These are phyloP conservation scores for Xylaria longipes DNA, from an alignment of 495 filamentous ascomycete species.

Conservation along the genomic window DNA sequence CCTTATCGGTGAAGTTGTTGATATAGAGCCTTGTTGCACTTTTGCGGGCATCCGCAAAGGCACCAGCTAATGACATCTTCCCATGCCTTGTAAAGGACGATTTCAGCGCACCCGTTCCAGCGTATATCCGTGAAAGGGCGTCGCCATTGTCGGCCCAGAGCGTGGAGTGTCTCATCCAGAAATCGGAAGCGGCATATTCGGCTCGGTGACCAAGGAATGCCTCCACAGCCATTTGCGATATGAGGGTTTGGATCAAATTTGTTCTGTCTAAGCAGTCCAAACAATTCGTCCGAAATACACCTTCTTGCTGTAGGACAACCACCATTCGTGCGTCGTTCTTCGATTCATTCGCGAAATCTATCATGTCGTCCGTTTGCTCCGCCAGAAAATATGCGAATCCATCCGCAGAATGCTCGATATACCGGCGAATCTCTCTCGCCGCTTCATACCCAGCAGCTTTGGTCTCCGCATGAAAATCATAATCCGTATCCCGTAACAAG, in stretches of 20 bases:
- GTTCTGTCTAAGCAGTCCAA: slow-evolving; percentile 95
- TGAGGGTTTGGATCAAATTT: slow-evolving; percentile 93
- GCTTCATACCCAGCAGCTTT: slow-evolving; percentile 87
- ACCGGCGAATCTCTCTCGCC: slow-evolving; percentile 75
- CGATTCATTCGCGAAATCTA: slow-evolving; percentile 33
- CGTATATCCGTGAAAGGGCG: slow-evolving; percentile 92
- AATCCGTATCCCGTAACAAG: slow-evolving; percentile 79
- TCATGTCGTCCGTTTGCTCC: slow-evolving; percentile 66
- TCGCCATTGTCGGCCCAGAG: slow-evolving; percentile 99
- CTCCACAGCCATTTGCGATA: slow-evolving; percentile 90
- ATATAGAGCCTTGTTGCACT: slow-evolving; percentile 92
- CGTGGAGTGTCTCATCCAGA: slow-evolving; percentile 88
- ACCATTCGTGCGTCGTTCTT: slow-evolving; percentile 57
- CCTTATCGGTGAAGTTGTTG: slow-evolving; percentile 96
- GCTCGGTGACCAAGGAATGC: slow-evolving; percentile 73
- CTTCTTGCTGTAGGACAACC: slow-evolving; percentile 87
- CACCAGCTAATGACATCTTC: slow-evolving; percentile 94
- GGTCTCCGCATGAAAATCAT: slow-evolving; percentile 95
- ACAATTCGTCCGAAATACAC: slow-evolving; percentile 94
- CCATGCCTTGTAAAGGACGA: slow-evolving; percentile 95
- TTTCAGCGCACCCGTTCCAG: slow-evolving; percentile 93
- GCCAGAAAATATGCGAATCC: slow-evolving; percentile 89
- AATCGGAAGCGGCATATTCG: slow-evolving; percentile 71
- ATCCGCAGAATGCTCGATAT: slow-evolving; percentile 77
- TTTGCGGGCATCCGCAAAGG: slow-evolving; percentile 93